Conservation (phyloP, 768 basidiomycete genomes). For the Paxillus involutus region DNA sequence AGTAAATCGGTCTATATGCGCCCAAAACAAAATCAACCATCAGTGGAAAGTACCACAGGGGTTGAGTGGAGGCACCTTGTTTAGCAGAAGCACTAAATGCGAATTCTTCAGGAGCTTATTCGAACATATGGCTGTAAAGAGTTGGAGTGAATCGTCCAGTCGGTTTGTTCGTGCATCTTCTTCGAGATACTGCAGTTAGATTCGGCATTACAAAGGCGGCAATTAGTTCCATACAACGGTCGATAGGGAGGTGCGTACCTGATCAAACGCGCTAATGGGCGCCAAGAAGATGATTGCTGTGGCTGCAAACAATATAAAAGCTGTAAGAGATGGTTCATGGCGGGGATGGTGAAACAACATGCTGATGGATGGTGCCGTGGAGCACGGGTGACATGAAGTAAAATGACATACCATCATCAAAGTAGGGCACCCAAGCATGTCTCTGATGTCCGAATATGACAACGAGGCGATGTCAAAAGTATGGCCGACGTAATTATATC, state of each 20-base stretch:
- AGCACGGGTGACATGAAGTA: conserved; percentile 8
- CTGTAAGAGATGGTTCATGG: conserved; percentile 7
- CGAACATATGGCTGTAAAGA: conserved; percentile 73
- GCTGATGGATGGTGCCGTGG: conserved; percentile 2
- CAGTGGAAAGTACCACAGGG: conserved; percentile 1
- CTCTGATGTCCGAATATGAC: conserved; percentile 42
- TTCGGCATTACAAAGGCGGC: conserved; percentile 6
- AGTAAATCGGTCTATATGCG: conserved; percentile 63
- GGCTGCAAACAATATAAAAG: conserved; percentile 39
- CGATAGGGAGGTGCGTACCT: conserved; percentile 43
- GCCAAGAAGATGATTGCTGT: conserved; percentile 86
- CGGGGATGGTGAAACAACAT: conserved; percentile 16
- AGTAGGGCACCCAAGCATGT: conserved; percentile 82
- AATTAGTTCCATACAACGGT: neutral
- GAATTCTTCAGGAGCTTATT: conserved; percentile 73
- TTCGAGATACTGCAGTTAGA: conserved; percentile 61
- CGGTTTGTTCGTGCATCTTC: conserved; percentile 79
- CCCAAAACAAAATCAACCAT: conserved; percentile 6
- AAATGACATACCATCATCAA: conserved; percentile 68
- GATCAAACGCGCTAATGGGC: conserved; percentile 85
- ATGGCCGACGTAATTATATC: conserved; percentile 7
- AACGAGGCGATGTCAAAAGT: conserved; percentile 14
- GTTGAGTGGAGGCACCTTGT: conserved; percentile 53
- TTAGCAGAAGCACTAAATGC: conserved; percentile 73
- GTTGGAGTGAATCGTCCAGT: conserved; percentile 78